These are phyloP conservation scores for Sarcocystis neurona DNA, from an alignment of 169 alveolate genomes.

Conservation along the genomic window DNA sequence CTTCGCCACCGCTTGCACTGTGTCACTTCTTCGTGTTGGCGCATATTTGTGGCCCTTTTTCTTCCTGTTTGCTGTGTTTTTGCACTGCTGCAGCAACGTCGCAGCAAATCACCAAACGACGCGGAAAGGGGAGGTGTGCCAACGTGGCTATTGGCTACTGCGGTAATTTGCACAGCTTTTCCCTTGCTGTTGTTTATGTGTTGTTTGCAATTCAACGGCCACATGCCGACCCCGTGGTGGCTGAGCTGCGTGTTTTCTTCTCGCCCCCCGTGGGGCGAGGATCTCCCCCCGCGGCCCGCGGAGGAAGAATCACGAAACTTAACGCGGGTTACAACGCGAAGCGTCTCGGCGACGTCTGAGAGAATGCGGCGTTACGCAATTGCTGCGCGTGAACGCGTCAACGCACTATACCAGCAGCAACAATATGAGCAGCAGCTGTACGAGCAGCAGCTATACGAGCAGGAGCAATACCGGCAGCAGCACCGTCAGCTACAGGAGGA, in stretches of 20 bases:
- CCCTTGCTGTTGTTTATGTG: slow-evolving; percentile 4
- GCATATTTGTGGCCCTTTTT: not conserved
- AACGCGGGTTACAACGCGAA: no score
- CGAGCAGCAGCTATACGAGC: no score
- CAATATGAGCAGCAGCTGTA: no score
- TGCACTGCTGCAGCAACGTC: not conserved
- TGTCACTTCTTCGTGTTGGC: not conserved
- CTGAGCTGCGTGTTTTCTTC: slow-evolving; percentile 19
- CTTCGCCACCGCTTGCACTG: not conserved
- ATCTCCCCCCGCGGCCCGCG: not conserved
- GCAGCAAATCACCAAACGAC: not conserved
- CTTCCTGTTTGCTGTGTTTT: not conserved
- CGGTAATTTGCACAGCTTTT: slow-evolving; percentile 20
- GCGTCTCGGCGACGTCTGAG: no score
- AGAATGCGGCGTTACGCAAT: no score
- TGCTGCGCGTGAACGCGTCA: no score
- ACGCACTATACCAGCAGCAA: no score
- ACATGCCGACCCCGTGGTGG: slow-evolving; percentile 24
- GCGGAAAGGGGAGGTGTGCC: slow-evolving; percentile 15
- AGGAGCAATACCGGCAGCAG: no score
- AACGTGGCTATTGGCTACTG: not conserved
- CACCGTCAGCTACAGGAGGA: no score
- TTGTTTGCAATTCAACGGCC: slow-evolving; percentile 17
- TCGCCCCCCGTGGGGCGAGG: slow-evolving; percentile 8
- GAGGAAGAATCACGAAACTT: no score